phyloP scores from a whole-genome alignment of 1,139 yeast genomes.

The Yamadazyma buinensis region DNA sequence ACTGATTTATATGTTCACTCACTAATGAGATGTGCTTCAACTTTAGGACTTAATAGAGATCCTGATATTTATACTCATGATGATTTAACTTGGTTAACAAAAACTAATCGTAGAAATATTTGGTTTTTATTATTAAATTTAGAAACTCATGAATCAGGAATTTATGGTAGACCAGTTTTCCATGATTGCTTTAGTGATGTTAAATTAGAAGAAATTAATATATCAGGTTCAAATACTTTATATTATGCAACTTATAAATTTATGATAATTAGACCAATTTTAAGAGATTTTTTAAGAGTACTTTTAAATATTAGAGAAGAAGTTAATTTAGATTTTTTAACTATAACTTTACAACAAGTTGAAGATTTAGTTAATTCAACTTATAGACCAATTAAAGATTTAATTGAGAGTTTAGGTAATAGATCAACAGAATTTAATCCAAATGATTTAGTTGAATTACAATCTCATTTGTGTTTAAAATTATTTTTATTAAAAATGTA shows the following conservation, averaged over 20 bases:
- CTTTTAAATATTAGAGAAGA: conserved; percentile 11
- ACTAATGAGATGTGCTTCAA: conserved; percentile 44
- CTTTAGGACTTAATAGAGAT: conserved; percentile 53
- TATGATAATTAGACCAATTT: conserved; percentile 4
- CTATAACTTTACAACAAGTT: conserved; percentile 7
- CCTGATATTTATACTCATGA: conserved; percentile 32
- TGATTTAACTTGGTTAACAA: conserved; percentile 21
- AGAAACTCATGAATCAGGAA: conserved; percentile 11
- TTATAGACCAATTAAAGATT: conserved; percentile 7
- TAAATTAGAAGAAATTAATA: conserved; percentile 9
- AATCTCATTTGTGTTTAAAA: conserved; percentile 13
- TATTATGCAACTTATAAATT: conserved; percentile 4
- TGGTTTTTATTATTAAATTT: conserved; percentile 21
- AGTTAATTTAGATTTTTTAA: conserved; percentile 8
- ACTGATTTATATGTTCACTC: conserved; percentile 8
- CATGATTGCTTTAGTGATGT: conserved; percentile 9
- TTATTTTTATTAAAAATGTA: conserved; percentile 19
- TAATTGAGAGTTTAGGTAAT: conserved; percentile 1
- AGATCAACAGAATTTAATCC: not conserved
- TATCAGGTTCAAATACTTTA: conserved; percentile 6
- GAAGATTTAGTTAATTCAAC: conserved; percentile 8
- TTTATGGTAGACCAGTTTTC: conserved; percentile 8
- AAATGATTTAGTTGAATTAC: conserved; percentile 1
- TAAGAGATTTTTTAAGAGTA: conserved; percentile 5
- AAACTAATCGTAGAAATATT: conserved; percentile 46